A percentile compares a stretch with the other conserved stretches of the same genome.
Conservation (phyloP, 2,329 filamentous ascomycete genomes). For the Diplodia scrobiculata region DNA sequence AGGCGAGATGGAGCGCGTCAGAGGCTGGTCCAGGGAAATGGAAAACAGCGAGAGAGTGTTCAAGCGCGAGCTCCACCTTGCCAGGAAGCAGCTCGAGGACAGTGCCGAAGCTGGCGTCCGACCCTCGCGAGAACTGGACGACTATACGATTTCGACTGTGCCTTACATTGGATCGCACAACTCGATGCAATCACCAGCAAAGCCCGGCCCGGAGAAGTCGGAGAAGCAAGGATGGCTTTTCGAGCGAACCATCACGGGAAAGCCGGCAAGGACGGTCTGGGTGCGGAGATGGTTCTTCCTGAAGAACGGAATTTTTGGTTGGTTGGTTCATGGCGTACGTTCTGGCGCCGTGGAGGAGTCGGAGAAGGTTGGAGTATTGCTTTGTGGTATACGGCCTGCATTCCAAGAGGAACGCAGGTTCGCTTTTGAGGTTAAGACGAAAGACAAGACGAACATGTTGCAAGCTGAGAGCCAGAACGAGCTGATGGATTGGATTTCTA, state of each 20-base stretch:
- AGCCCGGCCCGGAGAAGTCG: constrained; percentile 52
- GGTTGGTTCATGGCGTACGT: constrained; percentile 78
- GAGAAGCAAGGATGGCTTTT: constrained; percentile 98
- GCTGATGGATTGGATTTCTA: constrained; percentile 90
- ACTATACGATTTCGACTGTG: constrained; percentile 87
- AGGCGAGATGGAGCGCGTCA: constrained; percentile 84
- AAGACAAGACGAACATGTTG: constrained; percentile 82
- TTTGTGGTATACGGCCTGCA: constrained; percentile 89
- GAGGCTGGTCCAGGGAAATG: constrained; percentile 93
- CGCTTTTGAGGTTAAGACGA: constrained; percentile 98
- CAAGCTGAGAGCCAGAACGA: constrained; percentile 92
- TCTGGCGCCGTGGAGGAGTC: constrained; percentile 87
- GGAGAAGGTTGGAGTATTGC: constrained; percentile 90
- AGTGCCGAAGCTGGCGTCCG: constrained; percentile 68
- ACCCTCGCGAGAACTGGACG: constrained; percentile 88
- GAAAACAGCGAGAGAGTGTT: constrained; percentile 84
- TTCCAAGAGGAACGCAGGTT: constrained; percentile 92
- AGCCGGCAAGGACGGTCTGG: constrained; percentile 89
- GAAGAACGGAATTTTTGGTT: constrained; percentile 93
- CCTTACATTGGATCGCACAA: constrained; percentile 73
- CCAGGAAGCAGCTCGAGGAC: constrained; percentile 80
- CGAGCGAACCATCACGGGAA: constrained; percentile 76
- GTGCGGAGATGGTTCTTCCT: constrained; percentile 93
- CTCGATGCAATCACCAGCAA: constrained; percentile 53
- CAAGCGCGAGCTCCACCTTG: constrained; percentile 74